phyloP scores from a whole-genome alignment of 1,284 basidiomycete species.

The Schizopora paradoxa region DNA sequence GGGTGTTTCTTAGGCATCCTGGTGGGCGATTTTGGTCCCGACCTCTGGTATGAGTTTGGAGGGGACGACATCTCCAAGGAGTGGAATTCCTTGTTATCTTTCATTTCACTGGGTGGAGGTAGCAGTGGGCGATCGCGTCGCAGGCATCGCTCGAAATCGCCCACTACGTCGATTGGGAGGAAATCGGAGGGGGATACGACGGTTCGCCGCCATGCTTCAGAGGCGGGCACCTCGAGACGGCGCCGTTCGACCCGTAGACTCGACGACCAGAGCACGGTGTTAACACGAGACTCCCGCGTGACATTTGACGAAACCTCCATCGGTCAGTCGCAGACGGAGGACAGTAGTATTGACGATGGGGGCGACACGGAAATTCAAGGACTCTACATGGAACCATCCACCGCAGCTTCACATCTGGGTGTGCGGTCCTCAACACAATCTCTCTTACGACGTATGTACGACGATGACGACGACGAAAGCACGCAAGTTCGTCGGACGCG shows the following conservation, averaged over 20 bases:
- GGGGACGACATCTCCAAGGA: slow-evolving; percentile 40
- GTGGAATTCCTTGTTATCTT: slow-evolving; percentile 44
- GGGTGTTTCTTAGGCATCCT: slow-evolving; percentile 67
- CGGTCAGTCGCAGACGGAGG: slow-evolving; percentile 11
- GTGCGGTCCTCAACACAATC: slow-evolving; percentile 8
- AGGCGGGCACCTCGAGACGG: slow-evolving; percentile 12
- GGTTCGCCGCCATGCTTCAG: too few relatives aligned
- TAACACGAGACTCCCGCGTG: slow-evolving; percentile 14
- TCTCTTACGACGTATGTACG: slow-evolving; percentile 8
- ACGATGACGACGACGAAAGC: too few relatives aligned
- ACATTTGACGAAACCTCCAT: slow-evolving; percentile 17
- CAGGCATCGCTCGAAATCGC: slow-evolving; percentile 3
- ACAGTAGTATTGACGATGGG: slow-evolving; percentile 3
- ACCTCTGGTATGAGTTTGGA: slow-evolving; percentile 54
- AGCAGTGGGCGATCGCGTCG: slow-evolving; percentile 2
- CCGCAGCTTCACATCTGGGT: slow-evolving; percentile 6
- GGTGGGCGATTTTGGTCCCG: slow-evolving; percentile 59
- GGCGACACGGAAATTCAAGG: slow-evolving; percentile 3
- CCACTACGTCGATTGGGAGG: too few relatives aligned
- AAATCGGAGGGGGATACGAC: too few relatives aligned
- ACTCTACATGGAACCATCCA: slow-evolving; percentile 17
- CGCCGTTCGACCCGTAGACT: slow-evolving; percentile 1
- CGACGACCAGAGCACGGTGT: slow-evolving; percentile 2
- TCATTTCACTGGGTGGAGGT: slow-evolving; percentile 26
- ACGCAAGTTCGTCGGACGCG: too few relatives aligned